phyloP scores from a whole-genome alignment of 1,284 basidiomycete genomes.

The Irpex sp. region DNA sequence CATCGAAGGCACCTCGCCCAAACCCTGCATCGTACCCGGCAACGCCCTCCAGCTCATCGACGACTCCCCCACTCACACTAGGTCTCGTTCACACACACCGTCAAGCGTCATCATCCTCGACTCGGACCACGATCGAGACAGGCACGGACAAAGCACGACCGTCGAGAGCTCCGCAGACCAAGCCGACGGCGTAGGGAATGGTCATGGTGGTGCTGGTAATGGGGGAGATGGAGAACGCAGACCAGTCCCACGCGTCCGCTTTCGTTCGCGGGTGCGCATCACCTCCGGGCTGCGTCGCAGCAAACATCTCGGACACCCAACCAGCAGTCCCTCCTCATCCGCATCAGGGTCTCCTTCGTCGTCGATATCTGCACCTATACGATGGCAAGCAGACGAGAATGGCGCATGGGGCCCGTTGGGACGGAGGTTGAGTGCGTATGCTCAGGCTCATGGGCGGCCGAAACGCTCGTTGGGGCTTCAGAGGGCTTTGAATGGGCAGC shows the following conservation, averaged over 20 bases:
- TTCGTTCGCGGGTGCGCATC: constrained; percentile 55
- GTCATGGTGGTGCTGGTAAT: too few relatives aligned
- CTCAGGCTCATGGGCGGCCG: constrained; percentile 24
- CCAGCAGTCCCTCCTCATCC: constrained; percentile 35
- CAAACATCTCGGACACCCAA: constrained; percentile 15
- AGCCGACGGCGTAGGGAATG: background rate
- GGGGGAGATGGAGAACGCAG: background rate
- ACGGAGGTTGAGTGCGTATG: constrained; percentile 42
- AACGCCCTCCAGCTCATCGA: constrained; percentile 35
- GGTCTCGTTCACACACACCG: constrained; percentile 25
- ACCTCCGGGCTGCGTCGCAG: constrained; percentile 41
- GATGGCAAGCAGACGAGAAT: constrained; percentile 48
- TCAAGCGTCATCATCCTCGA: constrained; percentile 25
- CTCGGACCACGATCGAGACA: background rate
- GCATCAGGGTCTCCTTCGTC: constrained; percentile 62
- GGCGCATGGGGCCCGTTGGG: constrained; percentile 57
- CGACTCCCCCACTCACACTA: constrained; percentile 22
- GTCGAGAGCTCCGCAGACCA: constrained; percentile 14
- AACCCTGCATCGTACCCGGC: constrained; percentile 30
- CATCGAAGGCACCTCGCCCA: constrained; percentile 24
- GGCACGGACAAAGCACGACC: constrained; percentile 9
- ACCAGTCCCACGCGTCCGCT: constrained; percentile 41
- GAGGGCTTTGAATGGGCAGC: background rate
- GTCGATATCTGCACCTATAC: constrained; percentile 70
- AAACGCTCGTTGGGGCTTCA: constrained; percentile 14